These are phyloP conservation scores for Litsea cubeba DNA, from an alignment of 164 flowering plant genomes.

Conservation along the genomic window DNA sequence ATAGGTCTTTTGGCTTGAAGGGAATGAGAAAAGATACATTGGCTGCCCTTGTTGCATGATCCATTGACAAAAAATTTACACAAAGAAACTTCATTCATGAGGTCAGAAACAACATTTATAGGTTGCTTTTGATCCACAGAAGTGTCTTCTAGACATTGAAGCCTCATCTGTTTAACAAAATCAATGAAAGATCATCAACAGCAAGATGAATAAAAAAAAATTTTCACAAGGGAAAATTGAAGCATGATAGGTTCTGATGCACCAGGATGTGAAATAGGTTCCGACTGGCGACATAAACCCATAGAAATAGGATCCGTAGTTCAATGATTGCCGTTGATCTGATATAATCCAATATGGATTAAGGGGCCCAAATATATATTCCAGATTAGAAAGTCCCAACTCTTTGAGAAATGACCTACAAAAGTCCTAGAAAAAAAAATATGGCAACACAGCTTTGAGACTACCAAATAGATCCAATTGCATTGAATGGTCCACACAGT, in stretches of 20 bases:
- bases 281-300: too few relatives aligned
- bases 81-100: conserved; percentile 25
- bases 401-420: too few relatives aligned
- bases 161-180: conserved; percentile 48
- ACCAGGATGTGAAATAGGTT: neutral
- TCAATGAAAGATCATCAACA: conserved; percentile 5
- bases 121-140: conserved; percentile 17
- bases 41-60: conserved; percentile 63
- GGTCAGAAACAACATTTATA: conserved; percentile 14
- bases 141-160: conserved; percentile 34
- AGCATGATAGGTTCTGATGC: neutral
- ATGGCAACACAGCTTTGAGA: too few relatives aligned
- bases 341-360: too few relatives aligned
- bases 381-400: too few relatives aligned
- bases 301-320: too few relatives aligned
- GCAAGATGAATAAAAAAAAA: neutral
- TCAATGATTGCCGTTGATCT: too few relatives aligned
- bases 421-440: too few relatives aligned
- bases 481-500: too few relatives aligned
- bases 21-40: conserved; percentile 74
- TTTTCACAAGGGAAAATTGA: conserved; percentile 13
- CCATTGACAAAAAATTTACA: conserved; percentile 70
- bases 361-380: too few relatives aligned
- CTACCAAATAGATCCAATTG: too few relatives aligned
- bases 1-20: conserved; percentile 50